Percentiles rank a stretch among this genome's conserved stretches.
phyloP scores from a whole-genome alignment of 805 yeast genomes.

The Candida easanensis region DNA sequence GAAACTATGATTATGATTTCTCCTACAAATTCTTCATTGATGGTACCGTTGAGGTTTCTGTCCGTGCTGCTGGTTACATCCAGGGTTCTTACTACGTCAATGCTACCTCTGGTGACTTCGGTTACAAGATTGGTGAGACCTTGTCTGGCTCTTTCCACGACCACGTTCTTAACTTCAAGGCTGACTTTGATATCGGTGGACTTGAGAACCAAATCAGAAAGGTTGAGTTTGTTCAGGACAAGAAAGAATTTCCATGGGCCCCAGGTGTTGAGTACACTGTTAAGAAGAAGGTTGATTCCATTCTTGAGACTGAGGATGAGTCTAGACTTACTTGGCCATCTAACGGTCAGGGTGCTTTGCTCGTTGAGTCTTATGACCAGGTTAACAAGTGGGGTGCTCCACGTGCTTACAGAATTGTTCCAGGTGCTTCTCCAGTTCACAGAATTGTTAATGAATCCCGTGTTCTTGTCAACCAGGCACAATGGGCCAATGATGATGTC shows the following conservation, averaged over 20 bases:
- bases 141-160: conserved; percentile 31
- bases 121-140: conserved; percentile 23
- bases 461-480: conserved; percentile 21
- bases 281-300: conserved; percentile 13
- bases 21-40: conserved; percentile 25
- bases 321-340: conserved; percentile 21
- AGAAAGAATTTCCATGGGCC: conserved; percentile 28
- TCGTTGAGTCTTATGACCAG: conserved; percentile 27
- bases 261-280: conserved; percentile 23
- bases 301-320: conserved; percentile 23
- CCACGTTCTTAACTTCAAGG: conserved; percentile 28
- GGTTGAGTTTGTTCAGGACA: conserved; percentile 16
- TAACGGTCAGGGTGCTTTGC: conserved; percentile 24
- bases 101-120: conserved; percentile 19
- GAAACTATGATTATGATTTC: conserved; percentile 28
- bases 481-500: conserved; percentile 26
- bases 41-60: conserved; percentile 29
- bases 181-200: conserved; percentile 30
- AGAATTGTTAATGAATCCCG: conserved; percentile 20
- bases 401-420: conserved; percentile 28
- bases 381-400: conserved; percentile 29
- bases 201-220: conserved; percentile 21
- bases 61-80: conserved; percentile 30
- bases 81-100: conserved; percentile 29
- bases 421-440: conserved; percentile 22